These are phyloP conservation scores for Globisporangium radiosum DNA, from an alignment of 352 stramenopile genomes.

Conservation along the genomic window DNA sequence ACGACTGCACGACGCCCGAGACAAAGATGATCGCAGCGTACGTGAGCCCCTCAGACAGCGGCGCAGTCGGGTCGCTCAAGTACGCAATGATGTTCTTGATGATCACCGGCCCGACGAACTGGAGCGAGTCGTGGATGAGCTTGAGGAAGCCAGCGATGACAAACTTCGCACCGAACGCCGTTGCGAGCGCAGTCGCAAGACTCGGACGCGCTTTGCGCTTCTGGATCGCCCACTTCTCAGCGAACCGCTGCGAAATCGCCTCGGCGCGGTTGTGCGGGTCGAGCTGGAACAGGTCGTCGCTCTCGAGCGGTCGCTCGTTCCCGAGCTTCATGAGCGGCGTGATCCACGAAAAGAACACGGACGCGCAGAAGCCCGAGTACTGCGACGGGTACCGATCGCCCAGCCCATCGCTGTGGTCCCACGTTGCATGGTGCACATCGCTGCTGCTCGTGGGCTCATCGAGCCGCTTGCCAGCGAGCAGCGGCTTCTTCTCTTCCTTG, in stretches of 20 bases:
- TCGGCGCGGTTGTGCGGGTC: constrained; percentile 62
- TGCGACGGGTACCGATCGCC: constrained; percentile 64
- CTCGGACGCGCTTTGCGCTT: constrained; percentile 27
- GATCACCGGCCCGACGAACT: constrained; percentile 78
- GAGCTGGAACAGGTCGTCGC: constrained; percentile 81
- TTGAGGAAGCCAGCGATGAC: constrained; percentile 59
- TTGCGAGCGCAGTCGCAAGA: constrained; percentile 41
- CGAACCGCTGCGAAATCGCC: constrained; percentile 38
- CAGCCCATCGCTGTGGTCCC: constrained; percentile 14
- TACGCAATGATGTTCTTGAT: constrained; percentile 86
- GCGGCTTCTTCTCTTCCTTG: constrained; percentile 20
- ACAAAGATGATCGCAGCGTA: constrained; percentile 69
- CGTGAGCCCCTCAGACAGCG: constrained; percentile 43
- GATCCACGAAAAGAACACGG: constrained; percentile 85
- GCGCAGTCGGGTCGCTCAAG: constrained; percentile 53
- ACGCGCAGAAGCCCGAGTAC: constrained; percentile 34
- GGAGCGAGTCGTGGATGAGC: constrained; percentile 73
- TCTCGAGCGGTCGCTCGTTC: constrained; percentile 69
- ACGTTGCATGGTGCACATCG: neutral
- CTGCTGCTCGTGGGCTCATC: neutral
- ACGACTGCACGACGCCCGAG: constrained; percentile 68
- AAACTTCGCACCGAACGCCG: constrained; percentile 53
- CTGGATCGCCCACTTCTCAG: constrained; percentile 35
- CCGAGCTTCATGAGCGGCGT: constrained; percentile 83
- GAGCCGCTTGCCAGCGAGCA: constrained; percentile 12